Evolutionary conservation across 352 stramenopile genomes (phyloP), one percentile per base, ranked within the genome.

Genomic region (Phytophthora agathidicida): DNA sequence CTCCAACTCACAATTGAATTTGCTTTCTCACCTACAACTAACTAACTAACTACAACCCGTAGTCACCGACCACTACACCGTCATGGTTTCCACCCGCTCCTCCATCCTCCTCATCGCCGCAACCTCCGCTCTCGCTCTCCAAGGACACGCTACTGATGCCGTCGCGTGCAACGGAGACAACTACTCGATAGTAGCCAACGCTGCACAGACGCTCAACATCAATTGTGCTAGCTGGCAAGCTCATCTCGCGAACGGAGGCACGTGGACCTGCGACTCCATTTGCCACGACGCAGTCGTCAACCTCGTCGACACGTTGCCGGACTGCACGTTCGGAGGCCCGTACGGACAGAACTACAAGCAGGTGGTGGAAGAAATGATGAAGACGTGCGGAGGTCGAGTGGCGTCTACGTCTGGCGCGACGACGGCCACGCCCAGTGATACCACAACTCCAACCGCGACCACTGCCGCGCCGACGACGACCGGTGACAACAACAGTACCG

Each of bases 301-400:
- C 31, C 32, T 53, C 6, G 42, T 54, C 5, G 27, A 61, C 33
- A 48, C 33, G 7, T 27, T 56, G 43, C 53, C 43, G 26, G 35
- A 49, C 26, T 55, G 43, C 10, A 28, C 46, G n/a, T 62, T 39
- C 32, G 53, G 53, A 6, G 42, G 53, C 17, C 53, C 42, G 19
- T 54, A 54, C 14, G 52, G 52, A 3, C 53, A 61, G 32, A 60
- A 60, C 41, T 60, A 52, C 51, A 52, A 52, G 17, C 20, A 52
- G 17, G 23, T 52, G 3, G 41, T 60, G 9, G 39, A 52, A 23
- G 32, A 10, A 8, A 44, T 60, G 31, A 23, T 43, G 22, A 26
- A 19, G 17, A 24, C 30, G 5, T 60, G 51, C 32, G 13, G 27
- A n/a, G 0, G 22, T 7, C 9, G 4, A 8, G 35, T 13, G 10